Conservation (phyloP, 2,329 filamentous ascomycete genomes). For the Pseudopithomyces maydicus region DNA sequence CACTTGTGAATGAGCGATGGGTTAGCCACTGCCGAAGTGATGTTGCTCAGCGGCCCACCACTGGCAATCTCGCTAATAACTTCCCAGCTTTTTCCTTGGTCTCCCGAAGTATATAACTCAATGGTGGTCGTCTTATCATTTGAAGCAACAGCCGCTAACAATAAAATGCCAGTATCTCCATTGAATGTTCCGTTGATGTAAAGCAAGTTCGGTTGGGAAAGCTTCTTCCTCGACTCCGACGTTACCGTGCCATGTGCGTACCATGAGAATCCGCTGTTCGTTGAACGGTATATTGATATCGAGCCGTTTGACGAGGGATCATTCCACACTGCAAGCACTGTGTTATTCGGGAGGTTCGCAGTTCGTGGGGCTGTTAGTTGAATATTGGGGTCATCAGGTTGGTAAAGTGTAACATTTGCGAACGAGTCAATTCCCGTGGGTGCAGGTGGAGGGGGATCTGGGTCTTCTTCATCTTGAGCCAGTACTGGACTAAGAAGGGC, state of each 20-base stretch:
- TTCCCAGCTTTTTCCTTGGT: constrained; percentile 20
- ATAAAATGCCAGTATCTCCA: constrained; percentile 14
- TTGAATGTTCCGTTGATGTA: constrained; percentile 19
- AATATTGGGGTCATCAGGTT: constrained; percentile 14
- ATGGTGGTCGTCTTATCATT: constrained; percentile 24
- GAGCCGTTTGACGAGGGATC: constrained; percentile 13
- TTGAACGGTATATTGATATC: constrained; percentile 19
- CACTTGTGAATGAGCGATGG: constrained; percentile 24
- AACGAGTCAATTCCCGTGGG: constrained; percentile 23
- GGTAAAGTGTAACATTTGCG: constrained; percentile 26
- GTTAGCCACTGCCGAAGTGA: constrained; percentile 18
- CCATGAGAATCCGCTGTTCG: constrained; percentile 28
- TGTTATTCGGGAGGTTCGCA: constrained; percentile 23
- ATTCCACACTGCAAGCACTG: constrained; percentile 23
- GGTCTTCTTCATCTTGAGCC: neutral
- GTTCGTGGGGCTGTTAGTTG: constrained; percentile 21
- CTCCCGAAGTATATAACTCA: constrained; percentile 21
- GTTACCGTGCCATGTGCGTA: constrained; percentile 18
- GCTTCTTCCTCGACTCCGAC: constrained; percentile 13
- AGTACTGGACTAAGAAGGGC: neutral
- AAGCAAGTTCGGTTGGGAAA: constrained; percentile 23
- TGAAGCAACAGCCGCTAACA: constrained; percentile 23
- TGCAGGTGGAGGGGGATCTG: constrained; percentile 14
- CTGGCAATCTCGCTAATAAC: constrained; percentile 18
- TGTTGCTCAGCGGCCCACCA: constrained; percentile 17